Evolutionary conservation across 495 filamentous ascomycete species (phyloP).

Genomic region (Achaetomiella virescens): DNA sequence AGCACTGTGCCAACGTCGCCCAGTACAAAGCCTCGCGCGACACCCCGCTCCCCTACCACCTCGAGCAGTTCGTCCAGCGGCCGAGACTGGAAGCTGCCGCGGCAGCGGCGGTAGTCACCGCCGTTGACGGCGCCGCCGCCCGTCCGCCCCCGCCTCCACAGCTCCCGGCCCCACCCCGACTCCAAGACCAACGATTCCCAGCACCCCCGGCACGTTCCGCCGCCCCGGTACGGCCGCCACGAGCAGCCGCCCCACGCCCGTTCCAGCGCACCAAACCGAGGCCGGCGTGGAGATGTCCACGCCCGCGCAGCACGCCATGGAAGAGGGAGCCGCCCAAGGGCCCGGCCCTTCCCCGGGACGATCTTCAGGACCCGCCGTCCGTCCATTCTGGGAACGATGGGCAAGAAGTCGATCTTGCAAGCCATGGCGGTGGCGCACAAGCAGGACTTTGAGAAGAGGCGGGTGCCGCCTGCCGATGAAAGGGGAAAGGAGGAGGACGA

Average conservation of each 20-base stretch:
- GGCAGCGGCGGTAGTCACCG: neutral
- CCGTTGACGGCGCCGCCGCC: neutral
- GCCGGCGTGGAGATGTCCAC: neutral
- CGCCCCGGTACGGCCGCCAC: neutral
- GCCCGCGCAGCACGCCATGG: neutral
- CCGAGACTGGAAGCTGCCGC: conserved; percentile 13
- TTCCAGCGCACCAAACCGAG: no score
- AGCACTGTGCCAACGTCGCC: conserved; percentile 83
- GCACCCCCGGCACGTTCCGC: no score
- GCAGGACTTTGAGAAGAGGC: conserved; percentile 79
- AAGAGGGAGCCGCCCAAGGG: neutral
- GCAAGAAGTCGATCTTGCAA: conserved; percentile 47
- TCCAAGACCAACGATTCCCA: neutral
- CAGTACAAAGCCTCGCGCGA: conserved; percentile 79
- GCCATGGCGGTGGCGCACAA: conserved; percentile 70
- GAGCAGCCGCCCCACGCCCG: neutral
- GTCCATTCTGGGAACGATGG: conserved; percentile 18
- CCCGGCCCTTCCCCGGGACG: conserved; percentile 21
- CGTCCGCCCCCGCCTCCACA: neutral
- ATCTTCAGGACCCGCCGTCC: conserved; percentile 25
- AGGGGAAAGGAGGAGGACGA: neutral
- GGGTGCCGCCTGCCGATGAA: conserved; percentile 35
- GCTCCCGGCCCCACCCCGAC: neutral
- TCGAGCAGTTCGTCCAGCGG: conserved; percentile 39
- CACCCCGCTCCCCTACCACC: conserved; percentile 69